phyloP scores from a whole-genome alignment of 371 early-diverging fungal species.

The Actinomucor elegans region DNA sequence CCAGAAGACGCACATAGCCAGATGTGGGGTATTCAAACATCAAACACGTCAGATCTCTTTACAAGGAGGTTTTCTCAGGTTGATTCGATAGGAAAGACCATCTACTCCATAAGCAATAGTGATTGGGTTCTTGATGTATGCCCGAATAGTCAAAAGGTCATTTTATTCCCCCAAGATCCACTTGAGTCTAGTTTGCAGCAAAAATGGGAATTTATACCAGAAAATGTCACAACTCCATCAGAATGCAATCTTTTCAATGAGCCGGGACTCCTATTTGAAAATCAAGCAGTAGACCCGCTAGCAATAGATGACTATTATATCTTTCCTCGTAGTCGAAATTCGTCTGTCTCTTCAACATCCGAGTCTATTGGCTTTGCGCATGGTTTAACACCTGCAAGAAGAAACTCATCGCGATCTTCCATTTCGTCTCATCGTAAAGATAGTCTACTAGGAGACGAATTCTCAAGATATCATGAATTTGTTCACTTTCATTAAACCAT shows the following conservation, averaged over 20 bases:
- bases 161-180: constrained; percentile 5
- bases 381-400: constrained; percentile 35
- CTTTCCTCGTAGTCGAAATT: background rate
- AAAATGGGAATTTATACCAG: constrained; percentile 29
- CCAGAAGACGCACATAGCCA: constrained; percentile 29
- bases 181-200: constrained; percentile 1
- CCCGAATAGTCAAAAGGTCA: constrained; percentile 10
- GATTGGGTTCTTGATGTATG: constrained; percentile 46
- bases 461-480: background rate
- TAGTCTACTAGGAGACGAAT: background rate
- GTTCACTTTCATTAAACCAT: background rate
- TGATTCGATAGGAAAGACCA: constrained; percentile 21
- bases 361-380: constrained; percentile 13
- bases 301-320: background rate
- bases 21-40: constrained; percentile 30
- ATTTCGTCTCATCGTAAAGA: background rate
- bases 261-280: constrained; percentile 6
- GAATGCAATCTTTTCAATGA: constrained; percentile 17
- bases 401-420: constrained; percentile 20
- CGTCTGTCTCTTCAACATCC: background rate
- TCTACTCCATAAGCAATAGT: constrained; percentile 30
- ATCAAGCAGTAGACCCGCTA: background rate
- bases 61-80: too few species aligned
- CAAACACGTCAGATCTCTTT: too few species aligned
- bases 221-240: constrained; percentile 21